These are phyloP conservation scores for Aspergillus arachidicola DNA, from an alignment of 2,329 filamentous ascomycete genomes.

Conservation along the genomic window DNA sequence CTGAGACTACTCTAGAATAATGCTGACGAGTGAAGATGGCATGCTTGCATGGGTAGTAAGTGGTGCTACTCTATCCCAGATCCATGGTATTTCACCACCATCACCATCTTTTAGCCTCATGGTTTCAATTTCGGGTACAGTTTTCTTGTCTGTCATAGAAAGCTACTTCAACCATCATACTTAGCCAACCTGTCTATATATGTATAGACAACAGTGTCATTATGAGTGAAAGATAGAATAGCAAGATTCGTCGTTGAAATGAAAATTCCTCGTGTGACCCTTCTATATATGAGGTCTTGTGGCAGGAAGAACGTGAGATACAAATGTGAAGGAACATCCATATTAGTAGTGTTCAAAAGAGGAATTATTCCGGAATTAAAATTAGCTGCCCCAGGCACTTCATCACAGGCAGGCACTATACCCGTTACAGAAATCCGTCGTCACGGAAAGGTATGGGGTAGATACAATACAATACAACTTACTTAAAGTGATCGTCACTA, in stretches of 20 bases:
- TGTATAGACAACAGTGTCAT: no score
- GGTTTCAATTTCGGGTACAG: neutral
- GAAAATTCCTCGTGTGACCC: neutral
- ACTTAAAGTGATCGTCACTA: slow-evolving; percentile 3
- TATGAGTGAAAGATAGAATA: no score
- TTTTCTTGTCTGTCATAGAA: no score
- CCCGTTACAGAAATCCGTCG: neutral
- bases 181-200: no score
- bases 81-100: neutral
- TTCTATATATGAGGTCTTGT: neutral
- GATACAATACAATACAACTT: neutral
- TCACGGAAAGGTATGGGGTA: neutral
- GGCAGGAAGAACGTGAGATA: neutral
- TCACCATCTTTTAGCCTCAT: no score
- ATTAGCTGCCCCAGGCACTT: no score
- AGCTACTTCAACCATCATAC: no score
- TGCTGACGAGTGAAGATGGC: neutral
- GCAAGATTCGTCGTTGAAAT: neutral
- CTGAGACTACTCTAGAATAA: neutral
- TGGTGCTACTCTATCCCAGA: neutral
- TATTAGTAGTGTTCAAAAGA: neutral
- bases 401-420: neutral
- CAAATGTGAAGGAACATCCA: neutral
- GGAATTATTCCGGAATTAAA: no score
- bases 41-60: neutral